phyloP scores from a whole-genome alignment of 2,329 filamentous ascomycete species.

The Dactylellina sp. region DNA sequence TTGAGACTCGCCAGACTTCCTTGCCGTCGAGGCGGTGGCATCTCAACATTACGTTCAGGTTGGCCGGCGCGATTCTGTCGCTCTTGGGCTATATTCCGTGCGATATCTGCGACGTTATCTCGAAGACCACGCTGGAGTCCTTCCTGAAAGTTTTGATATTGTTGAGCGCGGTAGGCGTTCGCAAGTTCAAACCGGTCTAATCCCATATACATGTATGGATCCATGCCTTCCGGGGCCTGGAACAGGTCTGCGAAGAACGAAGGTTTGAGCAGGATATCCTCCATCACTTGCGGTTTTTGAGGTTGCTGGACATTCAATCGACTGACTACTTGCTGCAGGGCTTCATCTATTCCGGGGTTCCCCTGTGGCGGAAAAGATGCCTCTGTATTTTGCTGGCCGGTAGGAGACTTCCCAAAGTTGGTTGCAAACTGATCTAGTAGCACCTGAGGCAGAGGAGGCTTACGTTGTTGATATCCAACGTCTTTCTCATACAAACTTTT shows the following conservation, averaged over 20 bases:
- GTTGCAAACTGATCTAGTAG: background rate
- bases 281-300: background rate
- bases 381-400: background rate
- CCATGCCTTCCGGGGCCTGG: background rate
- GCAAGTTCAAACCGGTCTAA: conserved; percentile 3
- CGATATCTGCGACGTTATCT: background rate
- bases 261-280: conserved; percentile 7
- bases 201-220: conserved; percentile 21
- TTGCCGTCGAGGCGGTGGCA: too few relatives aligned
- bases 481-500: background rate
- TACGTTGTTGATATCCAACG: background rate
- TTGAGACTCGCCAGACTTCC: background rate
- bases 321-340: background rate
- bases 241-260: conserved; percentile 27
- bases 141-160: background rate
- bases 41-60: too few relatives aligned
- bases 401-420: background rate
- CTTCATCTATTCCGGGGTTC: background rate
- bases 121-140: background rate
- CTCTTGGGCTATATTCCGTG: too few relatives aligned
- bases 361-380: too few relatives aligned
- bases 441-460: background rate
- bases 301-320: background rate
- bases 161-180: conserved; percentile 3
- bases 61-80: too few relatives aligned